Conservation (phyloP, 2,329 filamentous ascomycete species). For the Pseudogymnoascus sp. region DNA sequence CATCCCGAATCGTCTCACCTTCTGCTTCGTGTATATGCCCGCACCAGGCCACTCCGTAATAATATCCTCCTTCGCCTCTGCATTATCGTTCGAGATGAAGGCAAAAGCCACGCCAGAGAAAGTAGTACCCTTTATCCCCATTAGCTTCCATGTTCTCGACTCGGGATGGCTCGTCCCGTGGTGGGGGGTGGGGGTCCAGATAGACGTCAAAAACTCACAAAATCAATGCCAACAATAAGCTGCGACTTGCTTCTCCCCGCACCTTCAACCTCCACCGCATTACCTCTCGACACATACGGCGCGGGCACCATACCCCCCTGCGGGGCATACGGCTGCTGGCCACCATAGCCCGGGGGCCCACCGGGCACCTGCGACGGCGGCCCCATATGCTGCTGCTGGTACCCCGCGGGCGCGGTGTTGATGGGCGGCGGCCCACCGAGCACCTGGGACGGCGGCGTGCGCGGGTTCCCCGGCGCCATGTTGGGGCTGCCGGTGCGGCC, state of each 20-base stretch:
- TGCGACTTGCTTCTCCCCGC: constrained; percentile 88
- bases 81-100: constrained; percentile 88
- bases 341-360: constrained; percentile 25
- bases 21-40: constrained; percentile 96
- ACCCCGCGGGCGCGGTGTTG: constrained; percentile 53
- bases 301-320: constrained; percentile 23
- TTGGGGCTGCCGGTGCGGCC: constrained; percentile 38
- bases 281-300: constrained; percentile 29
- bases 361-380: constrained; percentile 15
- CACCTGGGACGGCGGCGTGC: constrained; percentile 27
- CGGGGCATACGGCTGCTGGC: constrained; percentile 16
- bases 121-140: constrained; percentile 65
- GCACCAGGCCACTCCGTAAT: constrained; percentile 99
- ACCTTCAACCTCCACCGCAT: constrained; percentile 70
- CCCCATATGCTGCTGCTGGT: constrained; percentile 39
- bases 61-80: constrained; percentile 95
- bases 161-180: not conserved
- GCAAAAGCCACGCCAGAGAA: constrained; percentile 95
- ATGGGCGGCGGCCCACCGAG: constrained; percentile 57
- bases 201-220: constrained; percentile 52
- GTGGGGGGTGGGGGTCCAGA: constrained; percentile 2
- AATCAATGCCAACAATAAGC: constrained; percentile 97
- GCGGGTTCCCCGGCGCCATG: constrained; percentile 22
- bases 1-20: constrained; percentile 47
- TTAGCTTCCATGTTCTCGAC: not conserved